A percentile compares a stretch with the other conserved stretches of the same genome.
phyloP scores from a whole-genome alignment of 768 basidiomycete genomes.

The Trametes sanguinea region DNA sequence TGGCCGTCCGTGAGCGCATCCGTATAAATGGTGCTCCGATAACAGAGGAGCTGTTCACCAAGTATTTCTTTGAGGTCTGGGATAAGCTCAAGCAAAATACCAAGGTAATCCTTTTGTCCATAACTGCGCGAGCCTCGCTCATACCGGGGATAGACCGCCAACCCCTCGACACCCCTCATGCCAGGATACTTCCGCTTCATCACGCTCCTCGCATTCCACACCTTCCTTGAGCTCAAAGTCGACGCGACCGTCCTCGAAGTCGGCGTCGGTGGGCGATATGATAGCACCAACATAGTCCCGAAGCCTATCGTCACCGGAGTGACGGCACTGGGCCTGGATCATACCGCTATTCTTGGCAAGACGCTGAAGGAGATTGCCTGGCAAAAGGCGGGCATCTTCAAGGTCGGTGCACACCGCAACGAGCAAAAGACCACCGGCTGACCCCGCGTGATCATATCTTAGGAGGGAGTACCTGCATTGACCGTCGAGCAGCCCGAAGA shows the following conservation, averaged over 20 bases:
- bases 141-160: conserved; percentile 42
- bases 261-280: conserved; percentile 91
- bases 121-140: neutral
- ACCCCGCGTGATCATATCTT: too few relatives aligned
- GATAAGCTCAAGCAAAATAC: conserved; percentile 69
- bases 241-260: conserved; percentile 95
- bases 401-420: too few relatives aligned
- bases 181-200: conserved; percentile 94
- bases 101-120: conserved; percentile 42
- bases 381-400: conserved; percentile 98
- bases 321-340: conserved; percentile 90
- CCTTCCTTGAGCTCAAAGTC: conserved; percentile 80
- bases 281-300: conserved; percentile 95
- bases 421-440: too few relatives aligned
- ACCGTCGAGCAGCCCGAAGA: conserved; percentile 77
- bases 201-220: conserved; percentile 89
- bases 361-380: conserved; percentile 87
- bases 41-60: conserved; percentile 84
- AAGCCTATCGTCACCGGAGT: conserved; percentile 88
- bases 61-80: conserved; percentile 97
- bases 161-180: conserved; percentile 60
- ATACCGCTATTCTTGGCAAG: conserved; percentile 83
- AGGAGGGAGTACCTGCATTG: conserved; percentile 84
- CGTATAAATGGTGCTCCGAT: conserved; percentile 89
- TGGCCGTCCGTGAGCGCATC: conserved; percentile 94